Conservation (phyloP, 441 rosid species). For the Croton setiger region DNA sequence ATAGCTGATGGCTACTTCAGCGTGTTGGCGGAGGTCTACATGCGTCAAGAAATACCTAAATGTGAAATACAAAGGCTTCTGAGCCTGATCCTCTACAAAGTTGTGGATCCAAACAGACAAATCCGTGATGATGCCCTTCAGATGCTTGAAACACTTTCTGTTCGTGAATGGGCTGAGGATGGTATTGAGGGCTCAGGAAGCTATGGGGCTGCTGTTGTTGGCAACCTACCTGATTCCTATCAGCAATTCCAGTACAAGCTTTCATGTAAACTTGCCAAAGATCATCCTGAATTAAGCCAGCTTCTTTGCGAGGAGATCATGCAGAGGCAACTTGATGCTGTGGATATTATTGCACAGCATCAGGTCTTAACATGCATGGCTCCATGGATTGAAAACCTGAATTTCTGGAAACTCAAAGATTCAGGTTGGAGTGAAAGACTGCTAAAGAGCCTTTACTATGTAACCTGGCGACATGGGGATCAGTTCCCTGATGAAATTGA, state of each 20-base stretch:
- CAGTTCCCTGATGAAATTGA: conserved; percentile 99
- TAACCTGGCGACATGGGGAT: conserved; percentile 98
- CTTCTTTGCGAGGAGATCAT: conserved; percentile 98
- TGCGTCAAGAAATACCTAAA: conserved; percentile 98
- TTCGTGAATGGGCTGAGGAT: conserved; percentile 97
- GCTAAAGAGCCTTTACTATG: conserved; percentile 94
- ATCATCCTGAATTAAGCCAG: conserved; percentile 95
- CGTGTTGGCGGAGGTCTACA: conserved; percentile 98
- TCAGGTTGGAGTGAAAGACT: conserved; percentile 98
- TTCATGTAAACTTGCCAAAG: conserved; percentile 97
- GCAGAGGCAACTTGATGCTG: conserved; percentile 99
- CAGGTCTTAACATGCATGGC: conserved; percentile 99
- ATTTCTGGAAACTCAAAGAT: conserved; percentile 98
- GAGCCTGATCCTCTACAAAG: conserved; percentile 98
- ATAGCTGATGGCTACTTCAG: conserved; percentile 99
- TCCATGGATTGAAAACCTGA: conserved; percentile 99
- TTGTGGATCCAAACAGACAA: conserved; percentile 96
- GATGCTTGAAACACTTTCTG: conserved; percentile 99
- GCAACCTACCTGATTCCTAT: conserved; percentile 98
- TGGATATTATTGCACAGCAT: conserved; percentile 98
- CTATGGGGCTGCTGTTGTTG: conserved; percentile 99
- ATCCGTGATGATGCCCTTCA: conserved; percentile 99
- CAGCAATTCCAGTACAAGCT: conserved; percentile 99
- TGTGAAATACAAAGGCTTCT: conserved; percentile 97
- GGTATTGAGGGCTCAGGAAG: conserved; percentile 85